Evolutionary conservation across 257 asterid species (phyloP), one percentile per base, ranked within the genome.

Genomic region (Salvia hispanica): DNA sequence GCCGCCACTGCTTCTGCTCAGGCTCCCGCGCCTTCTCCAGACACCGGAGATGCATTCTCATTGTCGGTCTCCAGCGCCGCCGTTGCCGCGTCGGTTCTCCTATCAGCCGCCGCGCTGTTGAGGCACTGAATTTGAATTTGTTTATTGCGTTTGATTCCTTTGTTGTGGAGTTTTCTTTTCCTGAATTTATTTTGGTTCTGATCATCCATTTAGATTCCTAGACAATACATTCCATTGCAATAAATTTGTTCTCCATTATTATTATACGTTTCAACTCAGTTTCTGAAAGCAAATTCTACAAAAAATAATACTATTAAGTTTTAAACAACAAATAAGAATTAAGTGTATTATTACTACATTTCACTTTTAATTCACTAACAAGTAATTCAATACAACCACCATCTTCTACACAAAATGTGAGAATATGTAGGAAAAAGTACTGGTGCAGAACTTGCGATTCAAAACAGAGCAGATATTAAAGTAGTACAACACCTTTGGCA

Each of bases 11-110:
- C 64, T 9, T 65, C 80, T 0, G 89, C 87, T 34, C 85, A 79
- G 74, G 84, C 86, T 9, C 62, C 62, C 25, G 81, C 84, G 9
- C 88, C 88, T 0, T 68, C 89, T 3, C 88, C 88, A 0, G 83
- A 74, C 11, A 69, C 84, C 37, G 92, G 92, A 66, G 79, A 42
- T 28, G 88, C 84, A 2, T 81, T 76, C 67, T 66, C 78, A 13
- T 3, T 80, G 76, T 77, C 84, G 37, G 72, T 72, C 48, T 82
- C 89, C 18, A 64, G 66, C 40, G 70, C 81, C 36, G 52, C 73
- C 55, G 68, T 80, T 8, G 90, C 77, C 0, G 62, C 79, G 47
- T 82, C 88, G 56, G 36, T 86, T 4, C 52, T 80, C 61, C 47
- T 73, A 72, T 84, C 94, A 18, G 73, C 66, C 25, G 43, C 74